A percentile compares a stretch with the other conserved stretches of the same genome.
phyloP scores from a whole-genome alignment of 2,329 filamentous ascomycete genomes.

The Epichloe coenophiala region DNA sequence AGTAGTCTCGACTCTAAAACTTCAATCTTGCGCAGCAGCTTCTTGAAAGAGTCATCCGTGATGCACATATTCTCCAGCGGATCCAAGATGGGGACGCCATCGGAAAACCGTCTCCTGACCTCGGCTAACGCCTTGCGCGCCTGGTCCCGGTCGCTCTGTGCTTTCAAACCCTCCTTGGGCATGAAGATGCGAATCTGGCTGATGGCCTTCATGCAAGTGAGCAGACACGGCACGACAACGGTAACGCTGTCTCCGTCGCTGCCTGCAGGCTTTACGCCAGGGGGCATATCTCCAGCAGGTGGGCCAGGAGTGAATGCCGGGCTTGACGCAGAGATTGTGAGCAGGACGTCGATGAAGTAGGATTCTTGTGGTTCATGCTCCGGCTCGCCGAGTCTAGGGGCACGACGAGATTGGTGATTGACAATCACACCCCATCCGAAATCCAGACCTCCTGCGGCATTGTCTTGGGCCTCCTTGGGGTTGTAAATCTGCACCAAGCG shows the following conservation, averaged over 20 bases:
- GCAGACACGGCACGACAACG: slow-evolving; percentile 57
- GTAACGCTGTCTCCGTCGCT: slow-evolving; percentile 18
- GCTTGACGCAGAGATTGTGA: slow-evolving; percentile 43
- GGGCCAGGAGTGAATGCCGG: slow-evolving; percentile 28
- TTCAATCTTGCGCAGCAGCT: slow-evolving; percentile 88
- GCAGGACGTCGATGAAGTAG: slow-evolving; percentile 69
- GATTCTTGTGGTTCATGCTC: slow-evolving; percentile 62
- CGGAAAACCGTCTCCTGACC: slow-evolving; percentile 76
- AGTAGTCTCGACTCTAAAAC: slow-evolving; percentile 83
- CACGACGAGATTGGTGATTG: slow-evolving; percentile 53
- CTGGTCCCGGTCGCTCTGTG: slow-evolving; percentile 49
- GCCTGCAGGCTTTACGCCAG: slow-evolving; percentile 37
- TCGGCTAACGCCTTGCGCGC: slow-evolving; percentile 62
- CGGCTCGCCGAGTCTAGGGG: slow-evolving; percentile 52
- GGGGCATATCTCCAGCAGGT: slow-evolving; percentile 34
- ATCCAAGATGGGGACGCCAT: slow-evolving; percentile 78
- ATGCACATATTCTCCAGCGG: slow-evolving; percentile 96
- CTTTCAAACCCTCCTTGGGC: slow-evolving; percentile 57
- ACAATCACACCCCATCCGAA: slow-evolving; percentile 93
- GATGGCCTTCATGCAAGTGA: slow-evolving; percentile 75
- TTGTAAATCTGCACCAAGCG: slow-evolving; percentile 78
- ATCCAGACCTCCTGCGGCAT: slow-evolving; percentile 35
- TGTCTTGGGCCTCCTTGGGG: slow-evolving; percentile 32
- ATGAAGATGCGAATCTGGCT: slow-evolving; percentile 74
- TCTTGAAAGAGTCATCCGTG: slow-evolving; percentile 83